Conservation (phyloP, 371 early-diverging fungal genomes). For the Blakeslea trispora region DNA sequence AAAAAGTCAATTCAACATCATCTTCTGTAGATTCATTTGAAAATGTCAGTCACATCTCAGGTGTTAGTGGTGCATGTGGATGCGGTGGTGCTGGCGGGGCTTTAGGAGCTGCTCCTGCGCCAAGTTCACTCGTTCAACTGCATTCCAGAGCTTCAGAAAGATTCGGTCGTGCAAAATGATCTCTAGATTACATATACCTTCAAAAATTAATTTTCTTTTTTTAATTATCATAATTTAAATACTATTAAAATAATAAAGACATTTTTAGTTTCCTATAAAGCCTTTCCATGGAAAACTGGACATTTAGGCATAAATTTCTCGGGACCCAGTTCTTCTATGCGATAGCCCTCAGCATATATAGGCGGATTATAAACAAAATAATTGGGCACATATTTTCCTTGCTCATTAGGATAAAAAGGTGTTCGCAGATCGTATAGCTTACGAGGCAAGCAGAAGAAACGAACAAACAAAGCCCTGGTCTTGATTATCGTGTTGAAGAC, state of each 20-base stretch:
- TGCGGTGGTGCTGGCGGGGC: slow-evolving; percentile 34
- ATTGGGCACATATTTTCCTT: slow-evolving; percentile 27
- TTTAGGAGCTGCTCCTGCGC: slow-evolving; percentile 22
- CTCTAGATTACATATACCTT: neutral
- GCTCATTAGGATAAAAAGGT: slow-evolving; percentile 24
- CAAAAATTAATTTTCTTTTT: neutral
- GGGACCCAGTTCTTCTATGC: slow-evolving; percentile 30
- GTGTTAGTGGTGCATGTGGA: slow-evolving; percentile 40
- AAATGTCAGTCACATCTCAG: slow-evolving; percentile 46
- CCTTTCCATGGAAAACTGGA: slow-evolving; percentile 18
- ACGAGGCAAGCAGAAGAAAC: slow-evolving; percentile 27
- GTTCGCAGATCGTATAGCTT: slow-evolving; percentile 21
- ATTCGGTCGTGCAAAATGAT: slow-evolving; percentile 29
- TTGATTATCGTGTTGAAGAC: slow-evolving; percentile 14
- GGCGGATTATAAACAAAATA: slow-evolving; percentile 26
- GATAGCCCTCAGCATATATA: slow-evolving; percentile 26
- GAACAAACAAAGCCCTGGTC: slow-evolving; percentile 22
- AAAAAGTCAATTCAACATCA: slow-evolving; percentile 16
- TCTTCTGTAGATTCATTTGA: slow-evolving; percentile 43
- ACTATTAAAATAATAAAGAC: slow-evolving; percentile 1
- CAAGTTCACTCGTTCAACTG: slow-evolving; percentile 13
- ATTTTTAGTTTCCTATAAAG: slow-evolving; percentile 3
- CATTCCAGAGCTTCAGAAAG: slow-evolving; percentile 31
- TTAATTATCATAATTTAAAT: slow-evolving; percentile 1
- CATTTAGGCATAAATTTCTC: slow-evolving; percentile 34